Base-by-base conservation (phyloP, 306 rosid species). In the Citrullus mucosospermus region DNA sequence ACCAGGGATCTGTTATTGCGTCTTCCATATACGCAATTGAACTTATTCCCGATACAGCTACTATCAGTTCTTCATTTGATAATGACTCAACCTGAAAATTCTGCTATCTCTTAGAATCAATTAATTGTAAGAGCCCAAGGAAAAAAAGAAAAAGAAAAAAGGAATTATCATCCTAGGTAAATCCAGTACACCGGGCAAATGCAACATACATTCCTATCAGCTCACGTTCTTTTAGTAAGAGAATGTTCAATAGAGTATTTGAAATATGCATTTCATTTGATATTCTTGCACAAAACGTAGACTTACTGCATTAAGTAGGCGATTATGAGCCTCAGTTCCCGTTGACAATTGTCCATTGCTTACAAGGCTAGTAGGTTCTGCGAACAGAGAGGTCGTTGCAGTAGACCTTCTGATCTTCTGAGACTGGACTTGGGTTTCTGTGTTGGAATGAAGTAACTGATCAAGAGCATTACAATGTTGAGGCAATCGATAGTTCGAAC, bases 251-350 rank as follows among this genome's bases (percentile, higher is more conserved):
- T 58, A 44, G 50, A 1, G 13, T 65, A 66, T 38, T 66, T 34
- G 50, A 66, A 66, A 38, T n/a, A 66, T 39, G 51, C 13, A 71
- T 48, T 71, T 71, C 38, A 71, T 71, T 48, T 44, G 18, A 71
- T 44, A 48, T 73, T 48, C 41, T 73, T 50, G 61, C 17, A 73
- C 12, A 71, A 15, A 48, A 73, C 16, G 58, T 32, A 74, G 9
- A 74, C 78, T 74, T 54, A 74, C 78, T 0, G 78, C 78, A 53
- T 74, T 74, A 74, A 53, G 50, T 60, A 74, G 32, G 48, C 78
- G 78, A 34, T 32, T 18, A 30, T 16, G 17, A 16, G 78, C 50
- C 50, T 54, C 34, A 18, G 48, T 73, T 50, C 2, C 30, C 5
- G 78, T 51, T 53, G 46, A 17, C 9, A 51, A 18, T 32, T 74